Evolutionary conservation across 2,329 filamentous ascomycete genomes (phyloP), one percentile per base, ranked within the genome.

Genomic region (Thermomyces lanuginosus): DNA sequence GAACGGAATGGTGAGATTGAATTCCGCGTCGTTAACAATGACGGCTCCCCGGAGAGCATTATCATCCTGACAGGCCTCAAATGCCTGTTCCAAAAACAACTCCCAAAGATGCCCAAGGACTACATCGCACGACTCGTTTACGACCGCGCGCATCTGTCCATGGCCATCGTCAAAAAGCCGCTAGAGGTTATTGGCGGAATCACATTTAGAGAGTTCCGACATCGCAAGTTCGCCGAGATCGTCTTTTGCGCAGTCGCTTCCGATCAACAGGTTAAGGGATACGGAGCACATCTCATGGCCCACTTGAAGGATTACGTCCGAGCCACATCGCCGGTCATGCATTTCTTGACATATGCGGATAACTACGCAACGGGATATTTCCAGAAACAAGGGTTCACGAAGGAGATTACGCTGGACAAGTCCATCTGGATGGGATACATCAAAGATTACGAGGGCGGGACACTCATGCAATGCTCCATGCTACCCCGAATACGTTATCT

Each of bases 311-410:
- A 98, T 59, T 98, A 93, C 44, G 89, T 98, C 50, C 92, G 92
- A 53, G 84, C 86, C 4, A 93, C 86, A 1, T 91, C 80, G 29
- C 76, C 84, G 37, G 84, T 98, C 24, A 93, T 93, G 84, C 83
- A 98, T 53, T 95, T 98, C 54, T 65, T 98, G 2, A 95, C 89
- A 1, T 98, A 95, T 46, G 89, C 89, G 37, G 89, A 98, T 53
- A 95, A 98, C 53, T 93, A 95, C 46, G 89, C 89, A 19, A 95
- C 92, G 38, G 89, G 89, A 8, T 98, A 95, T 53, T 98, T 98
- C 56, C 92, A 95, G 54, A 98, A 98, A 51, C 89, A 98, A 49
- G 89, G 89, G 0, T 98, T 98, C 46, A 95, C 89, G 2, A 95
- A 95, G 51, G 86, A 98, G 43, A 93, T 98, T 38, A 92, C 83